Base-by-base conservation (phyloP, 116 monocot species). In the Phalaenopsis hybrid region DNA sequence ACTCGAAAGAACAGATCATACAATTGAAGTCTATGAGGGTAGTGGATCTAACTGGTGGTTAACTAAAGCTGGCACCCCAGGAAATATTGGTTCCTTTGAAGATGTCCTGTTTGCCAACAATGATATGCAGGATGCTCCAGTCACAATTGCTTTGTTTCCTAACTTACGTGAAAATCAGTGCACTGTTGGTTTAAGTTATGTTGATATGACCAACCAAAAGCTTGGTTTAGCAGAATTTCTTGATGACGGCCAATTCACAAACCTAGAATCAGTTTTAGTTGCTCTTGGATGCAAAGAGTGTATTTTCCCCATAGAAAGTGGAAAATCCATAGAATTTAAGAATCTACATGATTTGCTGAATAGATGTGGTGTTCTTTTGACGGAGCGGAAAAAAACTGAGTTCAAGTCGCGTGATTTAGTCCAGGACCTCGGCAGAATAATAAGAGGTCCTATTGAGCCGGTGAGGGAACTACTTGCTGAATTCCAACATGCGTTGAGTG, bases 101-200 rank as follows among this genome's bases (percentile, higher is more conserved):
- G 95, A 98, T 79, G 79, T 98, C 83, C 87, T 98, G 83, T 98
- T 98, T 87, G 93, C 98, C 76, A 98, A 95, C 88, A 98, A 90
- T 84, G 98, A 95, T 78, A 98, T 98, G 98, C 94, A 98, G 69
- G 98, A 98, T 82, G 89, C 93, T 41, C 98, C 98, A 77, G 98
- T 93, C 46, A 93, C 89, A 16, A 85, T 98, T 85, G 82, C 98
- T 33, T 74, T 98, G 18, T 92, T 84, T 81, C 87, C 86, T 57
- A 84, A 80, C 31, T 88, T 86, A 52, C 92, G 86, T 77, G 95
- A 98, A 80, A 92, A 88, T 79, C 95, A 98, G 75, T 87, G 77
- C 59, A 90, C 86, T 37, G 81, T 98, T 78, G 98, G 98, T 21
- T 59, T 98, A 79, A 88, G 93, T 88, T 95, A 86, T 85, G 75